Evolutionary conservation across 306 rosid genomes (phyloP).

Genomic region (Argentina anserina): DNA sequence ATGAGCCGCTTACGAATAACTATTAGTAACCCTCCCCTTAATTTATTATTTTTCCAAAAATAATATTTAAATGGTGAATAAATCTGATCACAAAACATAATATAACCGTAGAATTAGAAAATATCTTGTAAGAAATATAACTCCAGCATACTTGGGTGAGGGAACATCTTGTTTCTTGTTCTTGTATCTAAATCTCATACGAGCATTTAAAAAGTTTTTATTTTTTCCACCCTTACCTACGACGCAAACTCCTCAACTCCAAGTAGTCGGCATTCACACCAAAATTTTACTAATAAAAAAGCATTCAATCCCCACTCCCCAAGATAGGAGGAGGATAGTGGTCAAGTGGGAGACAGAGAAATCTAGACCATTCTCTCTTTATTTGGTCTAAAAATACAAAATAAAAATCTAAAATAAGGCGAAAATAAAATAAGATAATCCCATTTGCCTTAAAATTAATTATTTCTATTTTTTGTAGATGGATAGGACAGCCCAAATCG

Average conservation of each 20-base stretch:
- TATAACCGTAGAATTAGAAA: no score
- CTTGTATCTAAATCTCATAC: no score
- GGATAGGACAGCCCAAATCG: constrained; percentile 25
- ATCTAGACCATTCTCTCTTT: background rate
- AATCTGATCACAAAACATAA: no score
- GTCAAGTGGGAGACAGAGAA: background rate
- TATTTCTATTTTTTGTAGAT: background rate
- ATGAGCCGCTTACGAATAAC: background rate
- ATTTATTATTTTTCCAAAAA: no score
- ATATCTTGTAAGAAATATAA: no score
- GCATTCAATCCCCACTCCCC: constrained; percentile 30
- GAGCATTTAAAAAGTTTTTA: no score
- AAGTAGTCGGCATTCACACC: background rate
- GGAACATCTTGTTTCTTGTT: no score
- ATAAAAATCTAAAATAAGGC: background rate
- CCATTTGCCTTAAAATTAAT: background rate
- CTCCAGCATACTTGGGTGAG: no score
- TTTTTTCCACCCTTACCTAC: no score
- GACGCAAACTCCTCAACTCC: no score
- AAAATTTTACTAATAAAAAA: background rate
- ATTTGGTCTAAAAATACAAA: background rate
- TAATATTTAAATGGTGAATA: no score
- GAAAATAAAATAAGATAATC: background rate
- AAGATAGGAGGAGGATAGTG: constrained; percentile 13
- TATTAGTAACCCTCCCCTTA: no score